Percentiles rank a stretch among this genome's conserved stretches.
Evolutionary conservation across 2,329 filamentous ascomycete species (phyloP).

Genomic region (Gaeumannomyces sp.): DNA sequence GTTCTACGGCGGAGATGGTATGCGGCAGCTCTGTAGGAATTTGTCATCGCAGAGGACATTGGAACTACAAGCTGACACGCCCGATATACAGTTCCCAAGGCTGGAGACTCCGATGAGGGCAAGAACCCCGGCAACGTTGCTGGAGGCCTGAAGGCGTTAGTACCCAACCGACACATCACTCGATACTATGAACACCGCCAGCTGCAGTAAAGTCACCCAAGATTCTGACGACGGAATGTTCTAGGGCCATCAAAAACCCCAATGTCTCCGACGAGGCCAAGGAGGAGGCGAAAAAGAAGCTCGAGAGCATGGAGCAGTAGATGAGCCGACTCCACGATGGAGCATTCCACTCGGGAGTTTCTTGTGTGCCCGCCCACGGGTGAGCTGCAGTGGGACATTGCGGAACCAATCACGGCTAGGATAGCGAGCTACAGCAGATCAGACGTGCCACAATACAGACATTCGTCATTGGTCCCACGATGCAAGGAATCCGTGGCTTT

Average conservation of each 20-base stretch:
- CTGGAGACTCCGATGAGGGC: constrained; percentile 25
- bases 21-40: neutral
- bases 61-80: neutral
- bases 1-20: constrained; percentile 36
- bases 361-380: neutral
- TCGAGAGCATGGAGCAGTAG: constrained; percentile 32
- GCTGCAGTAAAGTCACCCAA: too few species aligned
- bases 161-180: constrained; percentile 9
- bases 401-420: neutral
- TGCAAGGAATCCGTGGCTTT: neutral
- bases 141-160: constrained; percentile 45
- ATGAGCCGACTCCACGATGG: neutral
- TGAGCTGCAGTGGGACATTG: neutral
- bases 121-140: constrained; percentile 51
- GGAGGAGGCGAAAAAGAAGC: constrained; percentile 44
- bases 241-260: constrained; percentile 46
- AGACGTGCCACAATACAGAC: neutral
- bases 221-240: neutral
- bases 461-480: neutral
- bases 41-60: neutral
- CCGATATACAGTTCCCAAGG: constrained; percentile 21
- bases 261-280: constrained; percentile 51
- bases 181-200: too few species aligned
- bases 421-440: neutral
- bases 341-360: neutral